phyloP scores from a whole-genome alignment of 2,329 filamentous ascomycete genomes.

The Phialophora verrucosa region DNA sequence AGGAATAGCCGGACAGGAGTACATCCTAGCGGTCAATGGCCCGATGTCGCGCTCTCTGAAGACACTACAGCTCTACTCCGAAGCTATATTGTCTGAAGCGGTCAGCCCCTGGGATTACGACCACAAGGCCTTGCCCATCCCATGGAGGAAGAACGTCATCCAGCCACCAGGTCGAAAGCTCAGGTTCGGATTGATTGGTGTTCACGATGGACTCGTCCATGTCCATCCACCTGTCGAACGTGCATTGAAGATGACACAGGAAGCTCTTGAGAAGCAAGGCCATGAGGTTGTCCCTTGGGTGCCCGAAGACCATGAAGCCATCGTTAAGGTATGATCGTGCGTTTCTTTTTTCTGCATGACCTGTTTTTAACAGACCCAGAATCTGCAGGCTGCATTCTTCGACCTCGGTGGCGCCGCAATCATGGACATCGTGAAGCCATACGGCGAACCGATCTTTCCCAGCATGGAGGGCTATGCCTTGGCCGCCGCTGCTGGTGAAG shows the following conservation, averaged over 20 bases:
- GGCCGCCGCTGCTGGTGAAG: slow-evolving; percentile 36
- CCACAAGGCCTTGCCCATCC: slow-evolving; percentile 48
- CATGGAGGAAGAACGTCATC: slow-evolving; percentile 46
- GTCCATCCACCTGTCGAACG: slow-evolving; percentile 49
- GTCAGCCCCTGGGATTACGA: slow-evolving; percentile 47
- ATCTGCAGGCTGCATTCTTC: slow-evolving; percentile 40
- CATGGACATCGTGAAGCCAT: slow-evolving; percentile 38
- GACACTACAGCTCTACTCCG: slow-evolving; percentile 46
- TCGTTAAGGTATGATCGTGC: slow-evolving; percentile 30
- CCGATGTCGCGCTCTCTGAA: slow-evolving; percentile 48
- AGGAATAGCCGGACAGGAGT: slow-evolving; percentile 48
- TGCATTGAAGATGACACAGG: slow-evolving; percentile 44
- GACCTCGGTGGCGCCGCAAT: slow-evolving; percentile 41
- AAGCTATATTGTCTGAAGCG: slow-evolving; percentile 44
- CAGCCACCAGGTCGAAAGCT: slow-evolving; percentile 46
- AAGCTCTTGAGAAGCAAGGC: slow-evolving; percentile 45
- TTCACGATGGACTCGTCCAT: slow-evolving; percentile 45
- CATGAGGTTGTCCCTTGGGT: slow-evolving; percentile 47
- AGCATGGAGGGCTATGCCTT: slow-evolving; percentile 38
- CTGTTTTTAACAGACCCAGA: slow-evolving; percentile 33
- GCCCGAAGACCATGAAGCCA: slow-evolving; percentile 44
- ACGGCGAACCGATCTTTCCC: slow-evolving; percentile 41
- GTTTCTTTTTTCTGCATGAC: neutral
- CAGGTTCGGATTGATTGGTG: slow-evolving; percentile 47
- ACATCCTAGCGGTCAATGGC: slow-evolving; percentile 48